Evolutionary conservation across 305 asterid genomes (phyloP), one percentile per base, ranked within the genome.

Genomic region (Fraxinus dipetala): DNA sequence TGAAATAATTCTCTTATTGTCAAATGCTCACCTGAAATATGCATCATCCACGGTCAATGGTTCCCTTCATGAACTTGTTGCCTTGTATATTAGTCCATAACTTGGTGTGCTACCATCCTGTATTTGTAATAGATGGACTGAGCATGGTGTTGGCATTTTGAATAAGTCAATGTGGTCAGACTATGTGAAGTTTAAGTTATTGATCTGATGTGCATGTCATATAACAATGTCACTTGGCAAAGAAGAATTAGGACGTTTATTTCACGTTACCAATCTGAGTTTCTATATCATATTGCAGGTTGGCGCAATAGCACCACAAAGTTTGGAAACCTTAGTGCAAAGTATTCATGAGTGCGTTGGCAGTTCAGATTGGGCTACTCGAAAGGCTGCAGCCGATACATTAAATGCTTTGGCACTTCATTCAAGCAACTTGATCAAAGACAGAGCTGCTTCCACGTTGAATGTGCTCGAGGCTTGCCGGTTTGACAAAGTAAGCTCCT

Each of bases 341-440:
- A 86, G 93, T 83, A 91, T 93, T 86, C 99, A 91, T 6, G 97
- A 84, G 38, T 92, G 98, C 88, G 95, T 96, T 65, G 79, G 89
- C 86, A 93, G 94, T 86, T 76, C 98, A 28, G 99, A 96, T 83
- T 96, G 99, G 99, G 93, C 97, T 32, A 95, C 98, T 26, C 89
- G 99, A 73, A 96, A 96, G 87, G 98, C 98, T 87, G 98, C 99
- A 51, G 99, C 98, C 75, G 98, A 96, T 61, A 87, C 98, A 77
- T 87, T 95, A 76, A 89, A 80, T 80, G 91, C 87, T 83, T 83
- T 96, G 85, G 93, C 97, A 45, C 84, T 75, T 82, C 88, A 92
- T 65, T 84, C 92, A 26, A 89, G 92, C 85, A 90, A 85, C 86
- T 86, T 96, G 86, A 85, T 94, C 77, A 83, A 82, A 8, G 96